Conservation (phyloP, 305 asterid species). For the Ilex paraguariensis region DNA sequence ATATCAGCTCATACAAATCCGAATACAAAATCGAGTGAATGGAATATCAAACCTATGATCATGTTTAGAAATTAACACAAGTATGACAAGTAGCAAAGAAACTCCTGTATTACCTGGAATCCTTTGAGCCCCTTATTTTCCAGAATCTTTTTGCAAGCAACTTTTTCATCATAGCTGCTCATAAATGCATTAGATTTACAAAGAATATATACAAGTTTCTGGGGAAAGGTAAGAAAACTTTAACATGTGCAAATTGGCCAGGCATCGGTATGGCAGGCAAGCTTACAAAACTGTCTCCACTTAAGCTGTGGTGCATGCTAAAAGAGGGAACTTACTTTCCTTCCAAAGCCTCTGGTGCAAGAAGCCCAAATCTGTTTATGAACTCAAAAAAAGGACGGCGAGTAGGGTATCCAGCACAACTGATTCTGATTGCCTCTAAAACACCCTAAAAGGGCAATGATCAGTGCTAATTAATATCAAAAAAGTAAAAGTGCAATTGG, state of each 20-base stretch:
- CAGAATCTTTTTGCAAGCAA: constrained; percentile 73
- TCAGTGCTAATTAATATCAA: constrained; percentile 22
- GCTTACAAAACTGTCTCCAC: constrained; percentile 9
- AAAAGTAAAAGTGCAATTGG: constrained; percentile 12
- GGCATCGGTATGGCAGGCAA: constrained; percentile 13
- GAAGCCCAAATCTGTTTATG: constrained; percentile 92
- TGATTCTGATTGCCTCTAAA: constrained; percentile 95
- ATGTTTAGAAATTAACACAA: not conserved
- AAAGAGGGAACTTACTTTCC: constrained; percentile 54
- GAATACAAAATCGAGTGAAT: no score
- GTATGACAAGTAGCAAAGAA: constrained; percentile 2
- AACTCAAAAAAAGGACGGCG: constrained; percentile 97
- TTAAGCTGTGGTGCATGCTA: constrained; percentile 19
- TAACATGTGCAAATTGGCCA: constrained; percentile 10
- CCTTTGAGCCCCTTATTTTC: constrained; percentile 89
- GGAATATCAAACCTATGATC: no score
- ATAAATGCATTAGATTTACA: constrained; percentile 15
- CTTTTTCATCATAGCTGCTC: constrained; percentile 84
- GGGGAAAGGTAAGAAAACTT: not conserved
- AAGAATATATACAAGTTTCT: not conserved
- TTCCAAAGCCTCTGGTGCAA: constrained; percentile 83
- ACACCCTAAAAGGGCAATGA: constrained; percentile 74
- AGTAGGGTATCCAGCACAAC: constrained; percentile 99
- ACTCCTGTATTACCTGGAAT: constrained; percentile 64
- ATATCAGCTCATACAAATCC: no score